Evolutionary conservation across 2,329 filamentous ascomycete genomes (phyloP).

Genomic region (Diplodia seriata): DNA sequence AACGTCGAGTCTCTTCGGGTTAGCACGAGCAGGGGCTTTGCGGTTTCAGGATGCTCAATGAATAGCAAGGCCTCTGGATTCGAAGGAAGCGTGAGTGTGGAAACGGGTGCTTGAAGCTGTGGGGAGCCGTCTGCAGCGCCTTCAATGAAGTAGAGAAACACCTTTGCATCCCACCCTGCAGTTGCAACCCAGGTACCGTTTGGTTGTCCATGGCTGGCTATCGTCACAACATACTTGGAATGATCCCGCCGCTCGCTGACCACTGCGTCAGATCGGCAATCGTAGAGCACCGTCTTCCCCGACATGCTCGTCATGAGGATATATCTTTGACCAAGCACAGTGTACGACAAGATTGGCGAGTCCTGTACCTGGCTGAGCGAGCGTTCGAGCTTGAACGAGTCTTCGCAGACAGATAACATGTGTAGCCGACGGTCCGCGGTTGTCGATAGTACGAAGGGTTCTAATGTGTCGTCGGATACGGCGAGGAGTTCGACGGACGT

Average conservation of each 20-base stretch:
- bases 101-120: conserved; percentile 42
- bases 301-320: conserved; percentile 66
- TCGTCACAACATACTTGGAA: conserved; percentile 64
- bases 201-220: conserved; percentile 50
- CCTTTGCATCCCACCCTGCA: conserved; percentile 66
- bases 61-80: conserved; percentile 66
- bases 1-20: conserved; percentile 65
- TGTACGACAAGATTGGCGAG: conserved; percentile 62
- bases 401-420: conserved; percentile 47
- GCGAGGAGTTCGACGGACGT: conserved; percentile 53
- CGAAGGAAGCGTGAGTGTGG: conserved; percentile 54
- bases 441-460: conserved; percentile 44
- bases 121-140: conserved; percentile 35
- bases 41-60: conserved; percentile 56
- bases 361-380: conserved; percentile 54
- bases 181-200: conserved; percentile 55
- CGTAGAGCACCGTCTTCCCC: conserved; percentile 60
- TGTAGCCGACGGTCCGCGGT: conserved; percentile 55
- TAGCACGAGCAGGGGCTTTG: conserved; percentile 58
- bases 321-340: conserved; percentile 52
- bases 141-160: conserved; percentile 58
- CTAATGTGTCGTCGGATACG: conserved; percentile 33
- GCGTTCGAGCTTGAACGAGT: conserved; percentile 43
- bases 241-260: conserved; percentile 63
- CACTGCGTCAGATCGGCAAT: conserved; percentile 47